Conservation (phyloP, 768 basidiomycete species). For the Xerocomus brunneocitrinus region DNA sequence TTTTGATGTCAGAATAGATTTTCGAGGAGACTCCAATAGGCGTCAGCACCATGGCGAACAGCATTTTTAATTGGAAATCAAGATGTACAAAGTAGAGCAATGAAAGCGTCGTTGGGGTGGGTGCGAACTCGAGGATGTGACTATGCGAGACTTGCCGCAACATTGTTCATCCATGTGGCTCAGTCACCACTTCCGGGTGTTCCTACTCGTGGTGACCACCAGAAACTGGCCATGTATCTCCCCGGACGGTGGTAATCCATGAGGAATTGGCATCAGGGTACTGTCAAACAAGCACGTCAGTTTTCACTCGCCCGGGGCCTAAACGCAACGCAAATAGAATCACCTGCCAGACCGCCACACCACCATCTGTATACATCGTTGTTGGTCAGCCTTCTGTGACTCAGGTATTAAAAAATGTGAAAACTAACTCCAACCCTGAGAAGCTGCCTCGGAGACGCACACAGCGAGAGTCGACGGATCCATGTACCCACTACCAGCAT, state of each 20-base stretch:
- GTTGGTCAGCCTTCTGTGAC: not conserved
- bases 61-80: not conserved
- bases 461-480: slow-evolving; percentile 46
- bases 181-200: not conserved
- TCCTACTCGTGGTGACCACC: not conserved
- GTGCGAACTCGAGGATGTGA: too few species aligned
- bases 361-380: slow-evolving; percentile 23
- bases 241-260: slow-evolving; percentile 31
- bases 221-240: slow-evolving; percentile 1
- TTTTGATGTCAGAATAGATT: not conserved
- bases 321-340: not conserved
- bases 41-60: not conserved
- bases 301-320: too few species aligned
- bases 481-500: slow-evolving; percentile 53
- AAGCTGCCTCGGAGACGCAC: slow-evolving; percentile 58
- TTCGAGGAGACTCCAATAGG: not conserved
- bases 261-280: slow-evolving; percentile 34
- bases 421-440: slow-evolving; percentile 60
- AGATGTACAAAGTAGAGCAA: not conserved
- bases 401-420: not conserved
- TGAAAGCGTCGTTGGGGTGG: not conserved
- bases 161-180: not conserved
- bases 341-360: slow-evolving; percentile 40
- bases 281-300: slow-evolving; percentile 10
- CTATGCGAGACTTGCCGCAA: too few species aligned